These are phyloP conservation scores for Lipomyces lipofer DNA, from an alignment of 805 yeast genomes.

Conservation along the genomic window DNA sequence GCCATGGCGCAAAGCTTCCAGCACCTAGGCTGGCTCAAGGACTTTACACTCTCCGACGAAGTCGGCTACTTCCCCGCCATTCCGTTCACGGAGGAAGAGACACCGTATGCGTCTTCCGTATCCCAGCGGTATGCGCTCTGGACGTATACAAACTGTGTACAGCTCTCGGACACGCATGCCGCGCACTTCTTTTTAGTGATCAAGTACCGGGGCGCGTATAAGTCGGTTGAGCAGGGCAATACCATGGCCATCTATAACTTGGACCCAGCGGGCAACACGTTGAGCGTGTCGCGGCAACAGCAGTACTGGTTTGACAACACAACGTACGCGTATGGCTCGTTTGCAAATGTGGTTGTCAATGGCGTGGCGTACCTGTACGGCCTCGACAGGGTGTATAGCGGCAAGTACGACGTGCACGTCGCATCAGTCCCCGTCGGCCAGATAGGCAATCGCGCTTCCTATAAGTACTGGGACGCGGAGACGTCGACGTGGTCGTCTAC, in stretches of 20 bases:
- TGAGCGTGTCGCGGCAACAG: slow-evolving; percentile 10
- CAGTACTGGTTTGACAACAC: slow-evolving; percentile 11
- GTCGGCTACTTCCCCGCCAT: slow-evolving; percentile 20
- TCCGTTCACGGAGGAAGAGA: slow-evolving; percentile 19
- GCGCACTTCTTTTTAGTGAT: slow-evolving; percentile 17
- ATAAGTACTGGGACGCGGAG: slow-evolving; percentile 20
- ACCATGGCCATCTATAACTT: slow-evolving; percentile 16
- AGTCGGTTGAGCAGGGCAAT: slow-evolving; percentile 13
- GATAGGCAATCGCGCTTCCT: slow-evolving; percentile 3
- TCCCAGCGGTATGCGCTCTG: slow-evolving; percentile 21
- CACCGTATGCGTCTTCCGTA: background rate
- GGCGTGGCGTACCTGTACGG: slow-evolving; percentile 24
- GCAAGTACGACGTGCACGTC: slow-evolving; percentile 27
- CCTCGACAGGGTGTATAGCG: slow-evolving; percentile 15
- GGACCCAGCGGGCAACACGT: slow-evolving; percentile 9
- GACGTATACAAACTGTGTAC: slow-evolving; percentile 29
- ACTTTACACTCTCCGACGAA: slow-evolving; percentile 7
- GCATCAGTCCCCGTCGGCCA: slow-evolving; percentile 16
- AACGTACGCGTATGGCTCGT: slow-evolving; percentile 25
- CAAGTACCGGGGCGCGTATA: slow-evolving; percentile 7
- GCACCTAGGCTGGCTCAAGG: slow-evolving; percentile 5
- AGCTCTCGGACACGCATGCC: slow-evolving; percentile 13
- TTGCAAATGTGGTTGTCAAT: slow-evolving; percentile 25
- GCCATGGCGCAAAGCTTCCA: slow-evolving; percentile 12
- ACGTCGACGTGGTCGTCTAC: slow-evolving; percentile 19